Conservation (phyloP, 2,329 filamentous ascomycete species). For the Podosphaera xanthii region DNA sequence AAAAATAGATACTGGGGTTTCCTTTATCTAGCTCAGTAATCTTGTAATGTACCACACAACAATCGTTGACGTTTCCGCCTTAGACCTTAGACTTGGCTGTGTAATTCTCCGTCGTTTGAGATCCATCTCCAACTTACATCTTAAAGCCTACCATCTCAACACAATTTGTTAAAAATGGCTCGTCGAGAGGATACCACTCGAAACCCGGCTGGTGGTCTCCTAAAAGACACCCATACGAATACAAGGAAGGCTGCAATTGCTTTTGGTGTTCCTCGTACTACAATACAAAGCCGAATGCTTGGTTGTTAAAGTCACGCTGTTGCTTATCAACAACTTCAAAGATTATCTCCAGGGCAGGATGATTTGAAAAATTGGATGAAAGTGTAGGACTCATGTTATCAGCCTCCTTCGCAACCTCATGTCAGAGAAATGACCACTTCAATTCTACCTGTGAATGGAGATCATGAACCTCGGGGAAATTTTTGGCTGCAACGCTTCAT, state of each 20-base stretch:
- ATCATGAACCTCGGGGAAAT: neutral
- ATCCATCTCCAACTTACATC: neutral
- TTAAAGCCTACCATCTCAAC: neutral
- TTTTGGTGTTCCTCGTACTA: neutral
- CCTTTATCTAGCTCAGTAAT: no score
- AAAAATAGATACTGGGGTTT: no score
- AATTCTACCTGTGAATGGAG: neutral
- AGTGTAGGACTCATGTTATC: neutral
- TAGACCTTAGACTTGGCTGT: no score
- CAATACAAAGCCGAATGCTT: neutral
- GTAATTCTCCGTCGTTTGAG: no score
- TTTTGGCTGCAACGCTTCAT: neutral
- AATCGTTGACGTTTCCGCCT: no score
- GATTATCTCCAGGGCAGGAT: neutral
- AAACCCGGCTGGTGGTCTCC: neutral
- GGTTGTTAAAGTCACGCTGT: neutral
- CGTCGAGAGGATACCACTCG: no score
- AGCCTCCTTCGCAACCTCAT: neutral
- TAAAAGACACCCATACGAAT: neutral
- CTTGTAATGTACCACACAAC: no score
- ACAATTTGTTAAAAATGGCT: neutral
- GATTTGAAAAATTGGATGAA: neutral
- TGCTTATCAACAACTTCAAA: neutral
- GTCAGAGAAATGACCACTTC: neutral
- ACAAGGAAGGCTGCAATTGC: neutral